A percentile compares a stretch with the other conserved stretches of the same genome.
phyloP scores from a whole-genome alignment of 1,139 yeast genomes.

The Zygoascus meyerae region DNA sequence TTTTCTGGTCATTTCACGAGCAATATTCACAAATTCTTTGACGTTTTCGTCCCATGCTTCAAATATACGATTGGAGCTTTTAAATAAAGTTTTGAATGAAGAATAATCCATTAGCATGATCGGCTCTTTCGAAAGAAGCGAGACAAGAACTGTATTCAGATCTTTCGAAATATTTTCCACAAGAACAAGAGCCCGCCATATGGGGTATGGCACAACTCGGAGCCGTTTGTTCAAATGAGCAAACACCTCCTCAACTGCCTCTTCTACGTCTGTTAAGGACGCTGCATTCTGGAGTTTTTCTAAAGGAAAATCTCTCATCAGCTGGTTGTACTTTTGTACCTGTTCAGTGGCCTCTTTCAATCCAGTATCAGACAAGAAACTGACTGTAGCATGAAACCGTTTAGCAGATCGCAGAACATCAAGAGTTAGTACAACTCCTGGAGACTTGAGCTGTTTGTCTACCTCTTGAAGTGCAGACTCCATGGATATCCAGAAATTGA shows the following conservation, averaged over 20 bases:
- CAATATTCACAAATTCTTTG: conserved; percentile 52
- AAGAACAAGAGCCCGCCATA: conserved; percentile 55
- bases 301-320: conserved; percentile 68
- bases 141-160: conserved; percentile 15
- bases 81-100: conserved; percentile 32
- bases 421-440: conserved; percentile 54
- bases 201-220: conserved; percentile 58
- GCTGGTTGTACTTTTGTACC: conserved; percentile 52
- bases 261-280: conserved; percentile 42
- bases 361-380: conserved; percentile 69
- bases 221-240: conserved; percentile 56
- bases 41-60: conserved; percentile 46
- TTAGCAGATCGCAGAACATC: conserved; percentile 63
- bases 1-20: conserved; percentile 71
- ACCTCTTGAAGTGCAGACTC: conserved; percentile 56
- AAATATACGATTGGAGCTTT: conserved; percentile 33
- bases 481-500: conserved; percentile 73
- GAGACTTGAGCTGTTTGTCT: conserved; percentile 51
- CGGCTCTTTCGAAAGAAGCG: conserved; percentile 23
- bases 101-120: conserved; percentile 37
- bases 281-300: conserved; percentile 51
- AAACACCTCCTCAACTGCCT: conserved; percentile 47
- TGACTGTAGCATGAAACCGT: conserved; percentile 70
- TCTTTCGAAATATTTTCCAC: conserved; percentile 57
- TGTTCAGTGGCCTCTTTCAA: conserved; percentile 50